Evolutionary conservation across 129 eudicot species (phyloP).

Genomic region (Silybum marianum): DNA sequence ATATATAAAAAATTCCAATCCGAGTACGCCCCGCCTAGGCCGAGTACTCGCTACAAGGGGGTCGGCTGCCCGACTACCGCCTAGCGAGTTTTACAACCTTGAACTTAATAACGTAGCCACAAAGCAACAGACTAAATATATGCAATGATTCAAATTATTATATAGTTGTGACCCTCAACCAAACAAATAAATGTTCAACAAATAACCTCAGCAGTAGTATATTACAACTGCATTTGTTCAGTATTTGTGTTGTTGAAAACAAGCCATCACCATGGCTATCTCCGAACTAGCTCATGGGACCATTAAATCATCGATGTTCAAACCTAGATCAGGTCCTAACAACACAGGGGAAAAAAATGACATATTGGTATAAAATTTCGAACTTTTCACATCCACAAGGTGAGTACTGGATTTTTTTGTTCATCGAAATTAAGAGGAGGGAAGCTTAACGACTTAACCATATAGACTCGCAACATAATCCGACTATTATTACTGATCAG

Average conservation of each 20-base stretch:
- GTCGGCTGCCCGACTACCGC: no score
- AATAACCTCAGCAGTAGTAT: neutral
- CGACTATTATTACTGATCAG: constrained; percentile 41
- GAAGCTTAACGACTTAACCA: constrained; percentile 21
- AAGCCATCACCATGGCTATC: neutral
- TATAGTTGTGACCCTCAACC: constrained; percentile 16
- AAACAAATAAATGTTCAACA: constrained; percentile 6
- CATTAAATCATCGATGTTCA: constrained; percentile 1
- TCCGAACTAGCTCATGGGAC: constrained; percentile 2
- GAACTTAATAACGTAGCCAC: neutral
- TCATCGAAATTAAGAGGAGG: neutral
- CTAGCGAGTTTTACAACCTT: no score
- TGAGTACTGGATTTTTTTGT: constrained; percentile 15
- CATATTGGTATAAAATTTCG: constrained; percentile 5
- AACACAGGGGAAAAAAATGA: constrained; percentile 9
- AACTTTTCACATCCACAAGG: constrained; percentile 1
- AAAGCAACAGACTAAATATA: neutral
- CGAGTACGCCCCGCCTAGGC: no score
- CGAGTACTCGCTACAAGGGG: no score
- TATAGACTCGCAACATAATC: constrained; percentile 5
- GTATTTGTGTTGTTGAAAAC: constrained; percentile 18
- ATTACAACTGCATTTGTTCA: constrained; percentile 21
- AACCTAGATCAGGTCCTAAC: constrained; percentile 24
- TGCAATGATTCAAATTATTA: constrained; percentile 16
- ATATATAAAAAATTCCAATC: no score